Evolutionary conservation across 495 filamentous ascomycete genomes (phyloP).

Genomic region (Xylaria castorea): DNA sequence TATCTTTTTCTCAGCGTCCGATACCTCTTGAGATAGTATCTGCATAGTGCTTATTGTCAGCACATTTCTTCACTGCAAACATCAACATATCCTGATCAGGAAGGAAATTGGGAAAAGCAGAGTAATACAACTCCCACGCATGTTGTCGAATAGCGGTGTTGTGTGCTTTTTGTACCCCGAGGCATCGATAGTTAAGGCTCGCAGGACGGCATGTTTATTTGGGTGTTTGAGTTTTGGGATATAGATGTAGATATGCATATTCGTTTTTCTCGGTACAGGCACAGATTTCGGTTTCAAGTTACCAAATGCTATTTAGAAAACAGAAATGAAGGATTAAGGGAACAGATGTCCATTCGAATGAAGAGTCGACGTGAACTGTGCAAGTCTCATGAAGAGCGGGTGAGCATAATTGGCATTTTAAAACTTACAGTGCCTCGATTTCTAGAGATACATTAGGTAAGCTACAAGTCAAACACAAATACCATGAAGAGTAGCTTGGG

Average conservation of each 20-base stretch:
- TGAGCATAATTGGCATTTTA: background rate
- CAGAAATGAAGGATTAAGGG: constrained; percentile 9
- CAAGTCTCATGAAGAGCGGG: background rate
- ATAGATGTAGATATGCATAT: constrained; percentile 17
- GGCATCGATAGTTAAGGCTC: background rate
- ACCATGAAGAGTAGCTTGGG: background rate
- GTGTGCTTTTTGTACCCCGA: background rate
- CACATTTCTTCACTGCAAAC: constrained; percentile 5
- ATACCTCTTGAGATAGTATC: constrained; percentile 95
- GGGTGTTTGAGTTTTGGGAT: background rate
- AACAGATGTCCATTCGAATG: constrained; percentile 11
- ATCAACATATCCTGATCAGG: background rate
- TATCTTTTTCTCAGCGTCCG: constrained; percentile 86
- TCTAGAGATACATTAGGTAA: constrained; percentile 56
- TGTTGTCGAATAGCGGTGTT: background rate
- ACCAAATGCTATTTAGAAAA: background rate
- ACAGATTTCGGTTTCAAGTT: constrained; percentile 11
- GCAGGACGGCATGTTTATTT: constrained; percentile 19
- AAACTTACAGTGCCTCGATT: constrained; percentile 86
- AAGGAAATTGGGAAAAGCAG: background rate
- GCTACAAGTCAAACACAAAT: background rate
- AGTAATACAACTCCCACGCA: background rate
- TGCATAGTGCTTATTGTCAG: constrained; percentile 45
- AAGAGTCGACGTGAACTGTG: background rate
- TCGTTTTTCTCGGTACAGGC: constrained; percentile 1